Evolutionary conservation across 2,329 filamentous ascomycete genomes (phyloP), one percentile per base, ranked within the genome.

Genomic region (Colletotrichum sp.): DNA sequence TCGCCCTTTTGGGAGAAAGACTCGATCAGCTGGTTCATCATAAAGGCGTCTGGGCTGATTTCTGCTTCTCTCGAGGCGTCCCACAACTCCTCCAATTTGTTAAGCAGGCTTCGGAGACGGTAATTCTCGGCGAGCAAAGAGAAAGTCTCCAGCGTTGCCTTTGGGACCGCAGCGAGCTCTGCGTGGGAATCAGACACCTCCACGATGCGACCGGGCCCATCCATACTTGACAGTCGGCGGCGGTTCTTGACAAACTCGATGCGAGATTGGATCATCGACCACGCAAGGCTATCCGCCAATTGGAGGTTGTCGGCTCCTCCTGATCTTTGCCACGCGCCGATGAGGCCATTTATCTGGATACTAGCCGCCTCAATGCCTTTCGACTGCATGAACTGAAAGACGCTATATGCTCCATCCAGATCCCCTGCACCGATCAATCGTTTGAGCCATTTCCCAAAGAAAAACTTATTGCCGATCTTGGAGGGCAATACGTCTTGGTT

Each of bases 401-500:
- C 95, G 76, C 92, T 91, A 69, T 91, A 89, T 5, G 95, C 95
- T 3, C 93, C 94, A 72, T 94, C 90, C 16, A 95, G 85, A 78
- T 95, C 91, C 3, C 92, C 92, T 74, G 93, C 91, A 18, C 93
- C 93, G 72, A 98, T 94, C 10, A 98, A 90, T 66, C 94, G 92
- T 84, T 96, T 96, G 81, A 98, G 90, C 96, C 96, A 98, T 80
- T 95, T 96, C 39, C 93, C 94, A 79, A 96, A 94, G 84, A 98
- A 95, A 84, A 95, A 96, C 78, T 93, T 93, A 83, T 98, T 97
- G 66, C 86, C 87, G 52, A 92, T 84, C 10, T 87, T 84, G 1
- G 86, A 85, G 2, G 90, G 90, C 72, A 92, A 84, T 67, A 80
- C 82, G 9, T 81, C 79, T 66, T 79, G 81, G 73, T 85, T 86